A percentile compares a stretch with the other conserved stretches of the same genome.
Evolutionary conservation across 1,284 basidiomycete species (phyloP).

Genomic region (Athelia sp.): DNA sequence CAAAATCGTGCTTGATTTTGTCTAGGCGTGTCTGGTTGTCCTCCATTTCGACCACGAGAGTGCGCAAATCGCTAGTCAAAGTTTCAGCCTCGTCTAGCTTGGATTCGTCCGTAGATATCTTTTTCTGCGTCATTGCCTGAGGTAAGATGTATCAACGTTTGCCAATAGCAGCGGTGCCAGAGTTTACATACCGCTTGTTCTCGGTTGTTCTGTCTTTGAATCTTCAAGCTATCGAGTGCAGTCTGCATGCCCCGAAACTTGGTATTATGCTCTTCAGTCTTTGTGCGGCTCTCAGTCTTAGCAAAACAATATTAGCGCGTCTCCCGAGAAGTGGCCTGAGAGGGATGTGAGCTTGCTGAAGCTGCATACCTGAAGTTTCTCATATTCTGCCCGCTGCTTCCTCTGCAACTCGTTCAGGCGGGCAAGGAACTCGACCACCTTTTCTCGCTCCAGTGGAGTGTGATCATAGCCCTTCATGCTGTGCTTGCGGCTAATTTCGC

Average conservation of each 20-base stretch:
- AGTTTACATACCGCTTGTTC: slow-evolving; percentile 55
- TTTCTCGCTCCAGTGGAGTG: slow-evolving; percentile 58
- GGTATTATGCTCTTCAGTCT: slow-evolving; percentile 55
- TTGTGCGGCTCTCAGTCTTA: slow-evolving; percentile 45
- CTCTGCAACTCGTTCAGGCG: slow-evolving; percentile 55
- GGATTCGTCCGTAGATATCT: slow-evolving; percentile 48
- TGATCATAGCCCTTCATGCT: slow-evolving; percentile 73
- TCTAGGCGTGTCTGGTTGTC: slow-evolving; percentile 59
- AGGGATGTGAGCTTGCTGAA: background rate
- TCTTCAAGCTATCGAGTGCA: slow-evolving; percentile 47
- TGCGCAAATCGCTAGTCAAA: slow-evolving; percentile 53
- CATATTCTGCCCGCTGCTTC: slow-evolving; percentile 49
- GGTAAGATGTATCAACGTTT: slow-evolving; percentile 6
- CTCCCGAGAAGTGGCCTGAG: background rate
- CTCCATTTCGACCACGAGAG: slow-evolving; percentile 60
- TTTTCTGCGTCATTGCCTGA: slow-evolving; percentile 46
- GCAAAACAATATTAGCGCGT: slow-evolving; percentile 6
- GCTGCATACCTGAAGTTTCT: slow-evolving; percentile 52
- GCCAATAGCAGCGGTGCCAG: background rate
- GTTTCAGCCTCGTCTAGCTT: slow-evolving; percentile 53
- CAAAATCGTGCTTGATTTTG: slow-evolving; percentile 55
- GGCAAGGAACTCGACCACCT: slow-evolving; percentile 66
- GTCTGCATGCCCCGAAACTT: slow-evolving; percentile 48
- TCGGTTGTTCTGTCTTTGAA: slow-evolving; percentile 45
- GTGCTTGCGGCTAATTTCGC: slow-evolving; percentile 63